Base-by-base conservation (phyloP, 352 stramenopile genomes). In the Halophytophthora batemanensis region DNA sequence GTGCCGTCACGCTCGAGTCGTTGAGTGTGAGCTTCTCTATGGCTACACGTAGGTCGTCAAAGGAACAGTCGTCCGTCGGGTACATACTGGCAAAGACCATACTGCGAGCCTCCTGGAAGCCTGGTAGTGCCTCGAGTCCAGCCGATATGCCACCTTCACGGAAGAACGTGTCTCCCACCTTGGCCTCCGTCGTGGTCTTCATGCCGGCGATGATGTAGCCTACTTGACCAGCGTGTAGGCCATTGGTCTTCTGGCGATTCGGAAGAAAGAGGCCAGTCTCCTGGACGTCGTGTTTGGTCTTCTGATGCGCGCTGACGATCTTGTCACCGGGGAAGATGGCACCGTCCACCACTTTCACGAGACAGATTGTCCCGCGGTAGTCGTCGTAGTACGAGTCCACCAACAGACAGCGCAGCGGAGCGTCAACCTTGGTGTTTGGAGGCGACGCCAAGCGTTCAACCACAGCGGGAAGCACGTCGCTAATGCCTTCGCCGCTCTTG, bases 51-150 rank as follows among this genome's bases (percentile, higher is more conserved):
- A 99, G 65, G 41, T 98, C 96, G 47, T 99, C 96, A 63, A 99
- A 99, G 33, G 79, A 95, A 50, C 88, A 95, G 45, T 95, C 87
- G 42, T 99, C 95, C 10, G 97, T 93, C 4, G 97, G 97, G 76
- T 98, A 99, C 60, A 99, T 96, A 55, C 87, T 98, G 6, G 97
- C 96, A 76, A 98, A 99, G n/a, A 99, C 96, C 96, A 99, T 99
- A 21, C 79, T 91, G 14, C 77, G 74, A 2, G 80, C 84, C 45
- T 91, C 80, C 58, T 94, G 80, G 52, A 94, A 92, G 35, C 84
- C 84, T 2, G 82, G 81, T 8, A 94, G 59, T 3, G 83, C 62
- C 54, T 84, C 70, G 0, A 94, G 73, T 29, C 62, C 53, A 7
- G 53, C 53, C 12, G 62, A 71, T 0, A 77, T 71, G 2, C 64